phyloP scores from a whole-genome alignment of 805 yeast species.

The Wickerhamiella parazyma region DNA sequence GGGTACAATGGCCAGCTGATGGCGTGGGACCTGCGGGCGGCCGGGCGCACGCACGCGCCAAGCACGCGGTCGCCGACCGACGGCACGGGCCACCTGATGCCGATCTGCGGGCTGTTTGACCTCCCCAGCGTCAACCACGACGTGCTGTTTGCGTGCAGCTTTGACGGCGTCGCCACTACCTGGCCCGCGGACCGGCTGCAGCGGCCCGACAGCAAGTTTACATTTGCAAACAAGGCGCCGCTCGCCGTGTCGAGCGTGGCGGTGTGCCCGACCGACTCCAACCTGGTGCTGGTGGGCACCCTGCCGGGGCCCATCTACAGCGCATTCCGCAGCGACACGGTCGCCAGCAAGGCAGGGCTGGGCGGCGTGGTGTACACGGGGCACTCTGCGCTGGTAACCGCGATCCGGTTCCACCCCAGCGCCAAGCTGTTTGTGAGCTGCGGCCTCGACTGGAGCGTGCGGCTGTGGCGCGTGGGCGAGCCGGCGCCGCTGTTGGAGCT shows the following conservation, averaged over 20 bases:
- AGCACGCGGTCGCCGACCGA: slow-evolving; percentile 23
- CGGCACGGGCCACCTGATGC: slow-evolving; percentile 26
- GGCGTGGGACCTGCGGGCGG: slow-evolving; percentile 35
- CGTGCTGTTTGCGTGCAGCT: slow-evolving; percentile 23
- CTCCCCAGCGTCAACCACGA: slow-evolving; percentile 22
- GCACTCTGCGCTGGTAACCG: slow-evolving; percentile 28
- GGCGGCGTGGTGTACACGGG: slow-evolving; percentile 18
- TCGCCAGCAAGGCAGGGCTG: slow-evolving; percentile 16
- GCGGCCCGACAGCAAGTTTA: slow-evolving; percentile 23
- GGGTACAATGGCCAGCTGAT: slow-evolving; percentile 36
- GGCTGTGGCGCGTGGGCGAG: slow-evolving; percentile 23
- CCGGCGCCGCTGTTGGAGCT: slow-evolving; percentile 14
- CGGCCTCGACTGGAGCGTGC: slow-evolving; percentile 29
- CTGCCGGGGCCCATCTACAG: slow-evolving; percentile 27
- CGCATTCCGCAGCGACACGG: slow-evolving; percentile 23
- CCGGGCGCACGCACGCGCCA: slow-evolving; percentile 17
- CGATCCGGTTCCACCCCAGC: slow-evolving; percentile 21
- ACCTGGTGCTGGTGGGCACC: slow-evolving; percentile 27
- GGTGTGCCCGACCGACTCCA: slow-evolving; percentile 21
- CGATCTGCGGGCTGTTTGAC: slow-evolving; percentile 23
- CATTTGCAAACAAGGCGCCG: slow-evolving; percentile 19
- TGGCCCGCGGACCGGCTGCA: slow-evolving; percentile 28
- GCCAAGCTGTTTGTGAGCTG: slow-evolving; percentile 22
- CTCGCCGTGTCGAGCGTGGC: slow-evolving; percentile 24
- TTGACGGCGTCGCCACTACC: slow-evolving; percentile 28